These are phyloP conservation scores for Boehmeria nivea DNA, from an alignment of 306 rosid genomes.

Conservation along the genomic window DNA sequence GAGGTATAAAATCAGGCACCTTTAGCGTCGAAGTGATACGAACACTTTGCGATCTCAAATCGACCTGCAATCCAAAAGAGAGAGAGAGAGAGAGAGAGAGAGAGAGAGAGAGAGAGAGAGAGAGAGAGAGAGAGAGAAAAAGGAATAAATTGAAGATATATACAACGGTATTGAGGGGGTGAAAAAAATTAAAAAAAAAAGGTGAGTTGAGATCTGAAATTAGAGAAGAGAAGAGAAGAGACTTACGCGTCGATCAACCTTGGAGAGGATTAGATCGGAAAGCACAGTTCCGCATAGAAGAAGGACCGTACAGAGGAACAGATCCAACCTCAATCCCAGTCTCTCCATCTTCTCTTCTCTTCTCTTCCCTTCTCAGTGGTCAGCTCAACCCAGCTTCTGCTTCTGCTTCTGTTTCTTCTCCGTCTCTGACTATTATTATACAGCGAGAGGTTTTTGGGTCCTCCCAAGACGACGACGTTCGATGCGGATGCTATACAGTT, in stretches of 20 bases:
- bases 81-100: too few relatives aligned
- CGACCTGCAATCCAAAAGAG: conserved; percentile 55
- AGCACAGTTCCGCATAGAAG: conserved; percentile 47
- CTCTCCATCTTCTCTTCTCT: conserved; percentile 7
- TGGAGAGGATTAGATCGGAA: conserved; percentile 85
- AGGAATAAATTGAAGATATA: too few relatives aligned
- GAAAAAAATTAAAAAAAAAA: not conserved
- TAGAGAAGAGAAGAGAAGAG: conserved; percentile 15
- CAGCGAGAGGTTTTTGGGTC: too few relatives aligned
- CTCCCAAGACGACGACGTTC: too few relatives aligned
- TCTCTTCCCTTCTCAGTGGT: not conserved
- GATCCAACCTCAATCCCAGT: conserved; percentile 32
- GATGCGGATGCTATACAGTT: too few relatives aligned
- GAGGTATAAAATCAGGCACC: conserved; percentile 35
- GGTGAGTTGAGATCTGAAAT: not conserved
- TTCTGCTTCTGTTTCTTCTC: too few relatives aligned
- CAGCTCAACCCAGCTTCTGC: not conserved
- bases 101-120: too few relatives aligned
- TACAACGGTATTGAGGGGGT: too few relatives aligned
- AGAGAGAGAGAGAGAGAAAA: too few relatives aligned
- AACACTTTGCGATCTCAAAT: conserved; percentile 78
- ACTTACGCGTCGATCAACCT: conserved; percentile 95
- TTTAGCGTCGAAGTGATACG: conserved; percentile 70
- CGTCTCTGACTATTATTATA: too few relatives aligned
- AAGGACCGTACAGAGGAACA: conserved; percentile 36